Base-by-base conservation (phyloP, 192 early-diverging fungal genomes). In the Linnemannia zychae region DNA sequence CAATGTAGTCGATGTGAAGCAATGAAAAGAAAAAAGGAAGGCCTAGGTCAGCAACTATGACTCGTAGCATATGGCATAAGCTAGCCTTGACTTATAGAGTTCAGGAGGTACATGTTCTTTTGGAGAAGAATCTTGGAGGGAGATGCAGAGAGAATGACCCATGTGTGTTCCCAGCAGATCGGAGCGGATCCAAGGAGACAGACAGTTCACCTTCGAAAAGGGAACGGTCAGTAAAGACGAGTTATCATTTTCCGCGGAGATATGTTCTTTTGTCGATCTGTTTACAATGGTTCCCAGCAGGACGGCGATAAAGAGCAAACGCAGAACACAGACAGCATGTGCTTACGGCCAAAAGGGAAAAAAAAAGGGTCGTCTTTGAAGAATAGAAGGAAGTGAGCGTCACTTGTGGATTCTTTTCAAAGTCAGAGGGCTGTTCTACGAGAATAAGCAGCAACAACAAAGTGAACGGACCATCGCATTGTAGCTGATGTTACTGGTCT, bases 381-480 rank as follows among this genome's bases (percentile, higher is more conserved):
- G 40, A 44, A 44, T 44, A 9, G 9, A 44, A 44, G 9, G 28
- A 9, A 2, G 15, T 31, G 17, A 33, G 57, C 57, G 0, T 63
- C 28, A 31, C 22, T 6, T 17, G 13, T 17, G 9, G 46, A 47
- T 57, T 2, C 12, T 57, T 63, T 63, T 60, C 57, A 31, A 60
- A 60, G 57, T 60, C 57, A 60, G 57, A 60, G 57, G n/a, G n/a
- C n/a, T n/a, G n/a, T n/a, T n/a, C n/a, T 11, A 60, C n/a, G 28
- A 52, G 50, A 52, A 52, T 52, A 52, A 31, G 57, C 24, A 60
- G 6, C n/a, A 18, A 28, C 22, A 9, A 57, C 13, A n/a, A 28
- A n/a, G 57, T 60, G 57, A 60, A 60, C 57, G 57, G 57, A 60
- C 57, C 57, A 60, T 60, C 57, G 57, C 13, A n/a, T 53, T 60